Evolutionary conservation across 129 eudicot genomes (phyloP).

Genomic region (Sambucus nigra): DNA sequence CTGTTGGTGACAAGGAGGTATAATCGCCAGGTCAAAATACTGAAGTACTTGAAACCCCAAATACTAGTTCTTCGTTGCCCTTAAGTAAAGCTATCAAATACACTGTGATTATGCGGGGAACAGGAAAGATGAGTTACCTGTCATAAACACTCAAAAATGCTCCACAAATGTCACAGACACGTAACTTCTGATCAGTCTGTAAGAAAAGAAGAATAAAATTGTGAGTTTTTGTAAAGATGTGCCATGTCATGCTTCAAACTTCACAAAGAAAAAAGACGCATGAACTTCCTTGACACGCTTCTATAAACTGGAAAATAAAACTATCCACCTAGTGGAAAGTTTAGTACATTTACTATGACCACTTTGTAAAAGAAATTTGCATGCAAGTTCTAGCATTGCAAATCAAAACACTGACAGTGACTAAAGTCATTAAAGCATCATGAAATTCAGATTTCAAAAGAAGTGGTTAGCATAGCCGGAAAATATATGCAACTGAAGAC

Average conservation of each 20-base stretch:
- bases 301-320: background rate
- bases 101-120: background rate
- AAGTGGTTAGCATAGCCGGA: background rate
- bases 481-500: background rate
- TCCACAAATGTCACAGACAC: conserved; percentile 99
- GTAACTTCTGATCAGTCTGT: conserved; percentile 98
- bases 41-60: conserved; percentile 67
- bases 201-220: conserved; percentile 3
- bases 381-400: background rate
- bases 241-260: background rate
- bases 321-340: no score
- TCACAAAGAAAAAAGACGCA: no score
- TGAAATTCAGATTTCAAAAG: background rate
- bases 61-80: conserved; percentile 32
- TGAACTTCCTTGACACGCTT: conserved; percentile 2
- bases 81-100: conserved; percentile 10
- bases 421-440: no score
- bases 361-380: background rate
- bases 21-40: conserved; percentile 82
- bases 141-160: conserved; percentile 97
- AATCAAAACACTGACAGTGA: background rate
- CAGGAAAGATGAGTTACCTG: conserved; percentile 40
- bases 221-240: background rate
- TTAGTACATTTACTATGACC: background rate
- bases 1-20: conserved; percentile 99